Percentiles rank a stretch among this genome's conserved stretches.
Evolutionary conservation across 2,329 filamentous ascomycete genomes (phyloP).

Genomic region (Colletotrichum sp.): DNA sequence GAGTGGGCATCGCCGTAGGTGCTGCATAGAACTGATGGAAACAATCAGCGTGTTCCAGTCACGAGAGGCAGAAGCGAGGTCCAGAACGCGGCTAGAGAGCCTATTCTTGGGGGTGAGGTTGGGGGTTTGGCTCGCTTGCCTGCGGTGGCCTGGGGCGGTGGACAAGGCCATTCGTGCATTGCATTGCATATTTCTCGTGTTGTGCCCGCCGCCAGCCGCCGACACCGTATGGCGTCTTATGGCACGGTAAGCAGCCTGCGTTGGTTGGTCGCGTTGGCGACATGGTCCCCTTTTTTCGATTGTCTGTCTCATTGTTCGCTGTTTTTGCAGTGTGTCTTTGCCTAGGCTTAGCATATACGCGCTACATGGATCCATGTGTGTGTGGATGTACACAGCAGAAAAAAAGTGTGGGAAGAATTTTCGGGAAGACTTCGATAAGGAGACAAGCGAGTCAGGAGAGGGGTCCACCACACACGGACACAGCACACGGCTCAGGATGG

Average conservation of each 20-base stretch:
- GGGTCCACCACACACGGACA: not conserved
- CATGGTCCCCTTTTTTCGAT: not conserved
- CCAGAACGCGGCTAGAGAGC: not conserved
- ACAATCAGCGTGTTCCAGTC: not conserved
- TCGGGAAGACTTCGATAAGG: conserved; percentile 17
- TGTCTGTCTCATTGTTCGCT: not conserved
- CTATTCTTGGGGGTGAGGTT: not conserved
- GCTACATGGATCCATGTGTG: not conserved
- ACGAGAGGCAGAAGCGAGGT: not conserved
- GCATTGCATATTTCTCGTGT: conserved; percentile 17
- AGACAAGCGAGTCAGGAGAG: conserved; percentile 19
- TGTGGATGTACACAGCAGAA: not conserved
- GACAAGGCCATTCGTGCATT: conserved; percentile 4
- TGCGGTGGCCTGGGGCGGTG: not conserved
- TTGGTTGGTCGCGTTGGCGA: not conserved
- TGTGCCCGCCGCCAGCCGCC: not conserved
- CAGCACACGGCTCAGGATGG: not conserved
- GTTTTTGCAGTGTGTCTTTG: not conserved
- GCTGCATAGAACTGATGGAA: not conserved
- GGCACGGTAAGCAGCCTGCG: not conserved
- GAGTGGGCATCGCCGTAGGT: not conserved
- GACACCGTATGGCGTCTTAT: not conserved
- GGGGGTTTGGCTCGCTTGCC: not conserved
- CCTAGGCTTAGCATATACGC: not conserved
- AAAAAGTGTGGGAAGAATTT: conserved; percentile 9